Conservation (phyloP, 1,139 yeast species). For the Pichia sp. region DNA sequence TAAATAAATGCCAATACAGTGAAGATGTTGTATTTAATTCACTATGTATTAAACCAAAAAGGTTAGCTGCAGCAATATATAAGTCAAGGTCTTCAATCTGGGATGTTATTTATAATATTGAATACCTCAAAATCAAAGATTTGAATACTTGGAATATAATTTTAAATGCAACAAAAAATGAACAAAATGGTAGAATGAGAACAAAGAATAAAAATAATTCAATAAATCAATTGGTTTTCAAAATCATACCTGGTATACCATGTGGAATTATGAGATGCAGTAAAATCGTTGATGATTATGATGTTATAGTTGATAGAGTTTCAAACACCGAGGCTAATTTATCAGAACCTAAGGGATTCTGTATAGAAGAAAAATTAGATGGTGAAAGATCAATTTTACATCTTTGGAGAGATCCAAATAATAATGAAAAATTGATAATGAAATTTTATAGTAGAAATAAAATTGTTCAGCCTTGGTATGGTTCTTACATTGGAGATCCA, state of each 20-base stretch:
- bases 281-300: conserved; percentile 44
- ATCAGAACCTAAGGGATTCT: conserved; percentile 44
- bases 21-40: conserved; percentile 8
- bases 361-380: conserved; percentile 86
- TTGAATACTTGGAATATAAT: conserved; percentile 57
- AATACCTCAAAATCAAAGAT: conserved; percentile 31
- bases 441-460: conserved; percentile 65
- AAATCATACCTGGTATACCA: conserved; percentile 29
- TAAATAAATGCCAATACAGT: neutral
- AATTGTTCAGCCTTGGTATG: conserved; percentile 73
- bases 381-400: conserved; percentile 87
- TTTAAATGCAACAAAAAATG: conserved; percentile 59
- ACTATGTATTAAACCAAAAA: conserved; percentile 5
- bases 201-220: neutral
- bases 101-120: conserved; percentile 52
- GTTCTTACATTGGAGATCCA: conserved; percentile 45
- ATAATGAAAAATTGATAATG: conserved; percentile 35
- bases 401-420: conserved; percentile 32
- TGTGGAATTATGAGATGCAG: conserved; percentile 71
- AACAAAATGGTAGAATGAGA: conserved; percentile 40
- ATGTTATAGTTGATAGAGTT: conserved; percentile 34
- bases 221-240: conserved; percentile 5
- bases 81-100: conserved; percentile 51
- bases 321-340: neutral
- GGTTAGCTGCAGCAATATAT: conserved; percentile 10